phyloP scores from a whole-genome alignment of 306 rosid genomes.

The Glycyrrhiza uralensis region DNA sequence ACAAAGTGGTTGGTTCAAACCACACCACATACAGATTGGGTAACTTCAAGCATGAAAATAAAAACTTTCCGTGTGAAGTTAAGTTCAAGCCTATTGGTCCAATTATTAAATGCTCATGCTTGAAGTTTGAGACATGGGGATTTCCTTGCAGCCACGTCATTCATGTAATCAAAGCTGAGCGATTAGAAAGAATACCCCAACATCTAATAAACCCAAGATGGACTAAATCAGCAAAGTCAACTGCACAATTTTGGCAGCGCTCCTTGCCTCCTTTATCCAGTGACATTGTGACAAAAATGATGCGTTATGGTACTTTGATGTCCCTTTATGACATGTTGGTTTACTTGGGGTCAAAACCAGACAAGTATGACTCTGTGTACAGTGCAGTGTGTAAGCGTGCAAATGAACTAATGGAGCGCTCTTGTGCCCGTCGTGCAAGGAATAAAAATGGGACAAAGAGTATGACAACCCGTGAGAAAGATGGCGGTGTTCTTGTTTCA shows the following conservation, averaged over 20 bases:
- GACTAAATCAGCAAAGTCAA: constrained; percentile 18
- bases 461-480: too few species aligned
- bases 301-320: background rate
- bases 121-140: constrained; percentile 19
- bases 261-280: background rate
- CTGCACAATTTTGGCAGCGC: background rate
- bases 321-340: background rate
- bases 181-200: background rate
- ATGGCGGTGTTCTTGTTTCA: too few species aligned
- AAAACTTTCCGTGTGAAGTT: background rate
- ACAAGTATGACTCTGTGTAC: background rate
- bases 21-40: constrained; percentile 10
- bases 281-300: background rate
- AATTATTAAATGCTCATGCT: constrained; percentile 19
- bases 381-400: background rate
- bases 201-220: constrained; percentile 6
- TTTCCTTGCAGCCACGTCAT: constrained; percentile 15
- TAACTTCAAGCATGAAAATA: background rate
- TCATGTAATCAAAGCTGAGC: constrained; percentile 13
- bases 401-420: background rate
- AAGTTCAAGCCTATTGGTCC: constrained; percentile 7
- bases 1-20: background rate
- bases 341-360: background rate
- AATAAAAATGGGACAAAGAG: too few species aligned
- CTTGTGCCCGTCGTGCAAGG: background rate